These are phyloP conservation scores for Septoria linicola DNA, from an alignment of 2,329 filamentous ascomycete species.

Conservation along the genomic window DNA sequence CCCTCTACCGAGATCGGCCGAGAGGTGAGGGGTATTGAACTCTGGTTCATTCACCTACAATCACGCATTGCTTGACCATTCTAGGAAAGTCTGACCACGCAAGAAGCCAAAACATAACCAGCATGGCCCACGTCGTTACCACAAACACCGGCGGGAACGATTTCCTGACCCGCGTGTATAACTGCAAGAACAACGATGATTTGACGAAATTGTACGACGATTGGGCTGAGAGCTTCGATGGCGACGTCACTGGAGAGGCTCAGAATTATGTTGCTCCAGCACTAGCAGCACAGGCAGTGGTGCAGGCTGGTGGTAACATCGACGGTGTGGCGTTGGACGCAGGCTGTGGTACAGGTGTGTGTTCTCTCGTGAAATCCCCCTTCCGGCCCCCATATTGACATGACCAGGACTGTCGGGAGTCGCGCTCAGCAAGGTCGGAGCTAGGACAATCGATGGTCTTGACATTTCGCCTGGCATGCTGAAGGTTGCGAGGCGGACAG, in stretches of 20 bases:
- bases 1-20: too few relatives aligned
- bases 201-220: slow-evolving; percentile 46
- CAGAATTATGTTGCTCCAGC: slow-evolving; percentile 46
- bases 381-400: too few relatives aligned
- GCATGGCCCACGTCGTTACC: too few relatives aligned
- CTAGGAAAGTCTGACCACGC: too few relatives aligned
- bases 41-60: too few relatives aligned
- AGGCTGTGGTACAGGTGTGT: slow-evolving; percentile 55
- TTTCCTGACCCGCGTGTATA: slow-evolving; percentile 42
- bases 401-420: slow-evolving; percentile 45
- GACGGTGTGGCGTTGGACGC: slow-evolving; percentile 50
- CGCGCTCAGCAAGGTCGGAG: slow-evolving; percentile 46
- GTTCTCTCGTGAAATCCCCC: too few relatives aligned
- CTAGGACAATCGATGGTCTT: slow-evolving; percentile 51
- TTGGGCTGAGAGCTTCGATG: slow-evolving; percentile 48
- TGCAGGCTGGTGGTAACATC: slow-evolving; percentile 18
- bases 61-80: too few relatives aligned
- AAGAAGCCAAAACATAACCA: too few relatives aligned
- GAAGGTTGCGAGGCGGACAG: slow-evolving; percentile 48
- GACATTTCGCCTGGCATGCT: slow-evolving; percentile 57
- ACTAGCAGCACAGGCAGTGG: slow-evolving; percentile 40
- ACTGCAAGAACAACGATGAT: slow-evolving; percentile 38
- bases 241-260: slow-evolving; percentile 38
- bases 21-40: too few relatives aligned
- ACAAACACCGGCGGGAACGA: slow-evolving; percentile 21